These are phyloP conservation scores for Hypomyces rosellus DNA, from an alignment of 2,329 filamentous ascomycete species.

Conservation along the genomic window DNA sequence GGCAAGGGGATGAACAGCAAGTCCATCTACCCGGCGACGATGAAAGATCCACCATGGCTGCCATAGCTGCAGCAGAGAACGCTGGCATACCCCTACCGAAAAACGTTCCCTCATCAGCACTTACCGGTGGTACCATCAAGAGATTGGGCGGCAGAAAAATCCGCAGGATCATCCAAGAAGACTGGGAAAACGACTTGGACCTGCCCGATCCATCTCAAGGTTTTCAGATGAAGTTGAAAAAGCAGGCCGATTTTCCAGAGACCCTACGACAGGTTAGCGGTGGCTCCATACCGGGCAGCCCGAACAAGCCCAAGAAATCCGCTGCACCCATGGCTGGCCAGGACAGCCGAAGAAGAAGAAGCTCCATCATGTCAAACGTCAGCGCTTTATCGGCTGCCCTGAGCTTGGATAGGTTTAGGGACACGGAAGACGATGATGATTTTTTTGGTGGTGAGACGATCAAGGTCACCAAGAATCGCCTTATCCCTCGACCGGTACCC, in stretches of 20 bases:
- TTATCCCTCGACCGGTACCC: constrained; percentile 43
- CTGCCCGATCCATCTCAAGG: constrained; percentile 53
- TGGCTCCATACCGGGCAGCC: constrained; percentile 47
- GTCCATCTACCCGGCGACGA: constrained; percentile 80
- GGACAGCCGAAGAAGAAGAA: constrained; percentile 22
- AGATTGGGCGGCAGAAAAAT: constrained; percentile 71
- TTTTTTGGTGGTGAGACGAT: constrained; percentile 65
- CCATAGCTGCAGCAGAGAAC: constrained; percentile 78
- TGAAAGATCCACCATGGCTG: constrained; percentile 74
- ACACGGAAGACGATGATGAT: constrained; percentile 56
- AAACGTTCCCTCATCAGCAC: constrained; percentile 79
- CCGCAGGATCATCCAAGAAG: constrained; percentile 67
- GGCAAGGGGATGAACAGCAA: constrained; percentile 76
- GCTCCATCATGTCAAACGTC: constrained; percentile 26
- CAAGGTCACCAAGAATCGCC: constrained; percentile 56
- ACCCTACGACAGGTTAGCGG: constrained; percentile 60
- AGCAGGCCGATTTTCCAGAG: constrained; percentile 58
- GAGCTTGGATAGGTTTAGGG: constrained; percentile 58
- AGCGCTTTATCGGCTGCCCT: constrained; percentile 39
- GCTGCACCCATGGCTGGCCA: constrained; percentile 14
- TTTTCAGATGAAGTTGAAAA: constrained; percentile 59
- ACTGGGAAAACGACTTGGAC: constrained; percentile 76
- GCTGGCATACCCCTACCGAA: constrained; percentile 87
- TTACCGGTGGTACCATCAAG: constrained; percentile 91
- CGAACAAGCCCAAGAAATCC: constrained; percentile 35